Evolutionary conservation across 1,284 basidiomycete genomes (phyloP), one percentile per base, ranked within the genome.

Genomic region (Rhodotorula sp.): DNA sequence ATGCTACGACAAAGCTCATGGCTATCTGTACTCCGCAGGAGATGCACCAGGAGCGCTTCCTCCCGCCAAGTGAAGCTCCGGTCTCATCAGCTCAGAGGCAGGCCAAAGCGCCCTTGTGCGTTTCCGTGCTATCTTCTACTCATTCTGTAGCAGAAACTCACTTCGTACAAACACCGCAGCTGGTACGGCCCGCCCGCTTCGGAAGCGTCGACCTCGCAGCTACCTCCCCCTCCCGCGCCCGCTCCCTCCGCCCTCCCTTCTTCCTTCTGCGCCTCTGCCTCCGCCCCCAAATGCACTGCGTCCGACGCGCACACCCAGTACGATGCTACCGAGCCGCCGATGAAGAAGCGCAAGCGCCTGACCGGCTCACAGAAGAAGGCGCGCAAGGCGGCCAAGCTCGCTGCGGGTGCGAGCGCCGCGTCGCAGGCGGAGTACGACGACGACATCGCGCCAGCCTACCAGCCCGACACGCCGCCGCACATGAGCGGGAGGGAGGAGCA

Each of bases 131-230:
- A 32, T 3, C 36, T 6, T 10, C 1, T 41, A 21, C 21, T 32
- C 3, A 27, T 22, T 8, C 17, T 29, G 10, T 3, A 6, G 48
- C 15, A 44, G 25, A 27, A 2, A 15, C 25, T 22, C 9, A 36
- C 10, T 53, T n/a, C 12, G 10, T 17, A 8, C 27, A 6, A n/a
- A n/a, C 1, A 8, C 3, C 9, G n/a, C 55, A 76, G 74, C 36
- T 76, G 74, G 74, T 71, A 74, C 57, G 74, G 74, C 9, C 70
- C 67, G 34, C 60, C 66, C 12, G 41, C 57, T 12, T 46, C 57
- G 1, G 61, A 55, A 29, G 70, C 70, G 5, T 69, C 69, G 32
- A 71, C 67, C 1, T 73, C 72, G 3, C 62, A 55, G 21, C 36
- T 61, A 6, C 54, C 54, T n/a, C 25, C 57, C 25, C n/a, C 48